phyloP scores from a whole-genome alignment of 768 basidiomycete species.

The Serendipita vermifera region DNA sequence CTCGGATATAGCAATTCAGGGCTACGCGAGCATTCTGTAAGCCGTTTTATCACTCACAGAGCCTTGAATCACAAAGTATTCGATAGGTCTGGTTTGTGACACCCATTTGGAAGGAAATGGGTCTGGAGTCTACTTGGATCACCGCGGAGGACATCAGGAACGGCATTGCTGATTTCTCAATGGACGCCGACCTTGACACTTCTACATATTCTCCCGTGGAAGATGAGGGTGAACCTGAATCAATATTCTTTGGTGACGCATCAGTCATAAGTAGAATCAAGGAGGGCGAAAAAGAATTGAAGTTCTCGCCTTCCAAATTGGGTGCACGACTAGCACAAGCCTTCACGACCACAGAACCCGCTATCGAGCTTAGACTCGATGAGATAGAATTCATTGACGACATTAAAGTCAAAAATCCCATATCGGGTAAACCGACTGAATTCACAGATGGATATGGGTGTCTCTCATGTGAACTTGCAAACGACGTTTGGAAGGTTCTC shows the following conservation, averaged over 20 bases:
- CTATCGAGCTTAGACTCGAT: slow-evolving; percentile 31
- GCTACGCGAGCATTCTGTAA: slow-evolving; percentile 48
- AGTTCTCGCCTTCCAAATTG: slow-evolving; percentile 52
- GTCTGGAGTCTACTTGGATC: no score
- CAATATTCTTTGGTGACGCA: background rate
- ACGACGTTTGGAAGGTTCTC: slow-evolving; percentile 33
- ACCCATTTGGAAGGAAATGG: no score
- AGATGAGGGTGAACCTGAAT: no score
- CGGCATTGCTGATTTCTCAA: no score
- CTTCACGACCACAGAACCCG: slow-evolving; percentile 60
- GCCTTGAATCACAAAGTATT: background rate
- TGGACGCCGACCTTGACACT: no score
- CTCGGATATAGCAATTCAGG: slow-evolving; percentile 66
- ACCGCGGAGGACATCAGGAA: no score
- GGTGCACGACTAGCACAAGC: slow-evolving; percentile 61
- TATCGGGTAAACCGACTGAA: slow-evolving; percentile 23
- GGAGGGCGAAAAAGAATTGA: slow-evolving; percentile 26
- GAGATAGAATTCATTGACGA: slow-evolving; percentile 34
- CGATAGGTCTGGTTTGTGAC: no score
- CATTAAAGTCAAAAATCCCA: slow-evolving; percentile 32
- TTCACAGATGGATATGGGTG: slow-evolving; percentile 70
- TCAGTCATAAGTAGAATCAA: background rate
- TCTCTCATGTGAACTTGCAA: slow-evolving; percentile 42
- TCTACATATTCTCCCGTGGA: no score
- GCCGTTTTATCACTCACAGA: slow-evolving; percentile 1